phyloP scores from a whole-genome alignment of 306 rosid genomes.

The Rubus parviflorus region DNA sequence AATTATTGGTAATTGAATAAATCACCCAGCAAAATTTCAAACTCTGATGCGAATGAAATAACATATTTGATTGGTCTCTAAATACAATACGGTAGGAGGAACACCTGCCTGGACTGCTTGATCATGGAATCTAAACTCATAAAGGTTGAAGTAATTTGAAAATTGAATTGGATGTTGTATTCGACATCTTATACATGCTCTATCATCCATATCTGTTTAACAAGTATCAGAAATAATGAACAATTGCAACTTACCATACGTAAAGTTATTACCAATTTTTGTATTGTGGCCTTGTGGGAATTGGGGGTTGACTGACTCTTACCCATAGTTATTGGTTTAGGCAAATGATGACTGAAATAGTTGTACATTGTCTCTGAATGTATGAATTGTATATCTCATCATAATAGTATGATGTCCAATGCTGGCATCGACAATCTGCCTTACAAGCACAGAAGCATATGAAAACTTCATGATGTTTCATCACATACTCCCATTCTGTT shows the following conservation, averaged over 20 bases:
- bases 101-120: background rate
- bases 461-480: conserved; percentile 23
- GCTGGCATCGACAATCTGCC: background rate
- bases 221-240: background rate
- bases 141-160: background rate
- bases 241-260: background rate
- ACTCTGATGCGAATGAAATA: background rate
- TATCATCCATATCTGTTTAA: background rate
- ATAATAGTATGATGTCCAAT: background rate
- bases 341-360: background rate
- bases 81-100: background rate
- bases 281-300: background rate
- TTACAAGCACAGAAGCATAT: background rate
- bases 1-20: background rate
- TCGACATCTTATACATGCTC: background rate
- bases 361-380: background rate
- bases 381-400: background rate
- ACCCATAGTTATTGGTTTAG: background rate
- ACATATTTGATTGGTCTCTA: background rate
- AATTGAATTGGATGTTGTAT: background rate
- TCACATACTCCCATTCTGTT: conserved; percentile 19
- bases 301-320: background rate
- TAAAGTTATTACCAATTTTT: background rate
- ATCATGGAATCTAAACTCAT: background rate
- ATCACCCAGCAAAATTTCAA: background rate